Conservation (phyloP, 2,329 filamentous ascomycete genomes). For the Apiospora rasikravindrae region DNA sequence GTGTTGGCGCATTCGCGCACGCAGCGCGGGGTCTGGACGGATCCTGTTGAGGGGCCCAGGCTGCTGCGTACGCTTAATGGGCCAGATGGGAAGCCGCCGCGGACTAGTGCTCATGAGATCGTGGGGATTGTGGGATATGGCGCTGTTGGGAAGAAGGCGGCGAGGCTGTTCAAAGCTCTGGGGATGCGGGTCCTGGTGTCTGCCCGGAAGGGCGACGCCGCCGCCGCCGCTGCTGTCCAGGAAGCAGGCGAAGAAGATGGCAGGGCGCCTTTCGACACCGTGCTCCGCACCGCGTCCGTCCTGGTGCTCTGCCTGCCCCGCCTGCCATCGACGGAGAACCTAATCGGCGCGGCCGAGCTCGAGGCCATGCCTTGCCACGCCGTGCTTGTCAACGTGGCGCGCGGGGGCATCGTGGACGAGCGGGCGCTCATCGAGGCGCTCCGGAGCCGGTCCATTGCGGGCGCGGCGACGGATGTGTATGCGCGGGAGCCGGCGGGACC, state of each 20-base stretch:
- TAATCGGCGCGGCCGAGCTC: slow-evolving; percentile 34
- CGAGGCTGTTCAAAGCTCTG: slow-evolving; percentile 27
- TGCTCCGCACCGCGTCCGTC: slow-evolving; percentile 33
- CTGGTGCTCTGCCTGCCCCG: slow-evolving; percentile 37
- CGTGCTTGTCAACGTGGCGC: slow-evolving; percentile 39
- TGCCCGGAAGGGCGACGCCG: slow-evolving; percentile 33
- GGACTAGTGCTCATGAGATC: slow-evolving; percentile 33
- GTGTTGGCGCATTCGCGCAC: slow-evolving; percentile 37
- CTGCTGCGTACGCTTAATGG: slow-evolving; percentile 26
- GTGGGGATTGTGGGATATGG: slow-evolving; percentile 40
- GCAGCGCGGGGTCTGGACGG: slow-evolving; percentile 34
- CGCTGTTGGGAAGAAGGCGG: slow-evolving; percentile 34
- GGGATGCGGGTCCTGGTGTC: slow-evolving; percentile 37
- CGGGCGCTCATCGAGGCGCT: slow-evolving; percentile 34
- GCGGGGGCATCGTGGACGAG: slow-evolving; percentile 40
- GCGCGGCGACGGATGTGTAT: slow-evolving; percentile 38
- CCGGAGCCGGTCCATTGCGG: slow-evolving; percentile 34
- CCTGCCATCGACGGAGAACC: slow-evolving; percentile 34
- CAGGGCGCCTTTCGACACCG: slow-evolving; percentile 33
- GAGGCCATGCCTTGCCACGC: slow-evolving; percentile 31
- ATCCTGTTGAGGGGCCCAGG: not conserved
- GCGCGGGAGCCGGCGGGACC: slow-evolving; percentile 34
- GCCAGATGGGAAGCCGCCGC: slow-evolving; percentile 34
- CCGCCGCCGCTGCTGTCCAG: not conserved
- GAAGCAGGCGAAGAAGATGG: not conserved